These are phyloP conservation scores for Mycena albidolilacea DNA, from an alignment of 768 basidiomycete genomes.

Conservation along the genomic window DNA sequence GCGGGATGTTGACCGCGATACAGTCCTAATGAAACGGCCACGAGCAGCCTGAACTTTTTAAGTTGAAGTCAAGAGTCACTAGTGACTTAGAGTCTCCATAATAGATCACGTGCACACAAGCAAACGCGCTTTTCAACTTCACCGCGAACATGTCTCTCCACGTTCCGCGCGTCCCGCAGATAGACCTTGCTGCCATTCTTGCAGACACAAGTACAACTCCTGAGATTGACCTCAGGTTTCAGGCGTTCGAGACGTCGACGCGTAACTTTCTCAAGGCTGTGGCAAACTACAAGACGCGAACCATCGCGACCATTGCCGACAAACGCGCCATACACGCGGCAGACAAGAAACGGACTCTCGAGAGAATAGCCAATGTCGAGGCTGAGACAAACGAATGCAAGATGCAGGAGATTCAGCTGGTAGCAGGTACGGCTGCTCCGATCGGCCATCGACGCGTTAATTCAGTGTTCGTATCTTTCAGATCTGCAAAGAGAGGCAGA, in stretches of 20 bases:
- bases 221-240: constrained; percentile 73
- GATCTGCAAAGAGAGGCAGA: constrained; percentile 80
- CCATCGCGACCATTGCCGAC: constrained; percentile 78
- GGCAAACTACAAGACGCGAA: constrained; percentile 78
- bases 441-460: background rate
- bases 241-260: constrained; percentile 76
- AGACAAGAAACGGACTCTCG: constrained; percentile 74
- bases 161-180: constrained; percentile 61
- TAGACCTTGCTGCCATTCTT: constrained; percentile 74
- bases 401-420: constrained; percentile 82
- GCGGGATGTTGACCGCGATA: background rate
- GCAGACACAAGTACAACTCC: constrained; percentile 66
- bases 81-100: too few relatives aligned
- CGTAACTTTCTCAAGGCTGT: constrained; percentile 82
- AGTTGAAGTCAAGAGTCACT: background rate
- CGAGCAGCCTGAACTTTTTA: background rate
- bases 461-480: constrained; percentile 42
- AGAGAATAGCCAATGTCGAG: constrained; percentile 75
- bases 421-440: constrained; percentile 69
- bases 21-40: background rate
- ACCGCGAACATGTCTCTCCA: constrained; percentile 5
- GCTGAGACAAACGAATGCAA: constrained; percentile 83
- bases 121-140: background rate
- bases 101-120: background rate
- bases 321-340: constrained; percentile 72